Conservation (phyloP, 1,284 basidiomycete species). For the Bjerkandera adusta region DNA sequence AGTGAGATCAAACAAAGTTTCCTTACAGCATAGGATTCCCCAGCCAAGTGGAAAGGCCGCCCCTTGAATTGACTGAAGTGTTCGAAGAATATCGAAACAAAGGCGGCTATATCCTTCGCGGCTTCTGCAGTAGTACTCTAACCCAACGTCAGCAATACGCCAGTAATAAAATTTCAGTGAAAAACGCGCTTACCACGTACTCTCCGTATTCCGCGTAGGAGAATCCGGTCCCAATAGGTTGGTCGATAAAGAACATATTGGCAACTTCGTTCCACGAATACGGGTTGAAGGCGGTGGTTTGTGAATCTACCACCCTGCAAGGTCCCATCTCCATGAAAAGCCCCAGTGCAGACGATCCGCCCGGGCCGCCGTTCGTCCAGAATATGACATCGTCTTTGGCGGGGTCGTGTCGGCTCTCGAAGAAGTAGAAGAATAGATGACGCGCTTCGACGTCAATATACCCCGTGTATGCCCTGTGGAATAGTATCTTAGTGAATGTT, state of each 20-base stretch:
- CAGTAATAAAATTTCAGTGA: neutral
- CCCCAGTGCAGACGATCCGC: constrained; percentile 54
- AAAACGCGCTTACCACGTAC: constrained; percentile 44
- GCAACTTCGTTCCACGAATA: constrained; percentile 70
- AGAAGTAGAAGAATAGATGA: constrained; percentile 80
- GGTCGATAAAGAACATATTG: constrained; percentile 71
- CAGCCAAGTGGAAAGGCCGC: constrained; percentile 66
- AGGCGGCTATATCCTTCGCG: constrained; percentile 65
- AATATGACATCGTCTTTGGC: constrained; percentile 64
- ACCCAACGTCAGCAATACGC: neutral
- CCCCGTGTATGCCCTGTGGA: constrained; percentile 32
- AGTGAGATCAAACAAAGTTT: neutral
- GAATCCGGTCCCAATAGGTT: constrained; percentile 65
- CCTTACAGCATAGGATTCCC: constrained; percentile 64
- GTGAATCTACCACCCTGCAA: constrained; percentile 37
- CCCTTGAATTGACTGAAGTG: constrained; percentile 67
- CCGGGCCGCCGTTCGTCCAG: constrained; percentile 63
- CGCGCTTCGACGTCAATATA: constrained; percentile 71
- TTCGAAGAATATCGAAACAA: constrained; percentile 71
- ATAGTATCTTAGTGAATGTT: neutral
- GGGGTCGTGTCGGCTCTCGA: constrained; percentile 73
- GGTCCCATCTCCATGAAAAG: constrained; percentile 59
- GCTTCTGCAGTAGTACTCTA: constrained; percentile 63
- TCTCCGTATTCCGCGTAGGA: constrained; percentile 73
- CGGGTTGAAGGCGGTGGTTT: constrained; percentile 47